A percentile compares a stretch with the other conserved stretches of the same genome.
These are phyloP conservation scores for Osmanthus fragrans DNA, from an alignment of 257 asterid species.

Conservation along the genomic window DNA sequence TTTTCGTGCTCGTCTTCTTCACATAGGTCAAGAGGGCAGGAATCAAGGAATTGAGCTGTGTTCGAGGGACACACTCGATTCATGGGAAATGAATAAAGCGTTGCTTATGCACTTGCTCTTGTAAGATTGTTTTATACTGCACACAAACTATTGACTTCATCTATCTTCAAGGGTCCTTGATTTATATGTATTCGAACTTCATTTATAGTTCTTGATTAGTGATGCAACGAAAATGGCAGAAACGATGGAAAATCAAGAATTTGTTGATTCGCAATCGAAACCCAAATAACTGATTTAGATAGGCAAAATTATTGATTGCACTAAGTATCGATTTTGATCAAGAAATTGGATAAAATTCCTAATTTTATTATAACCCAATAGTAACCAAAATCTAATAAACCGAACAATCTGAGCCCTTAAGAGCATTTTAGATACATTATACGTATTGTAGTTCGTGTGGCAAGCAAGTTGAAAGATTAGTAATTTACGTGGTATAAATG, in stretches of 20 bases:
- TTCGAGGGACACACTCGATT: slow-evolving; percentile 10
- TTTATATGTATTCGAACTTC: background rate
- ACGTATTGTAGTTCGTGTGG: no score
- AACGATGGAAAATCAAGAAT: background rate
- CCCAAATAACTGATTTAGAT: background rate
- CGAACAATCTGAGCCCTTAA: no score
- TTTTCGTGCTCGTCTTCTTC: slow-evolving; percentile 85
- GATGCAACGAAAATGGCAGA: background rate
- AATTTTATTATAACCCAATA: no score
- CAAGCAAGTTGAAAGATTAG: no score
- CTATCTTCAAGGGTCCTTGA: background rate
- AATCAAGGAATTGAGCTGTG: slow-evolving; percentile 1
- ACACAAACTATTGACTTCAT: background rate
- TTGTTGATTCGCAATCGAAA: background rate
- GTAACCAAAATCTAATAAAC: no score
- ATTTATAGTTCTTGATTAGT: background rate
- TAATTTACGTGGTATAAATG: no score
- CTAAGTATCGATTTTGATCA: no score
- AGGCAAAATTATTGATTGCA: background rate
- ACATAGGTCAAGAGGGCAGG: slow-evolving; percentile 36
- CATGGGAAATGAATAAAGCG: slow-evolving; percentile 13
- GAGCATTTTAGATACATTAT: no score
- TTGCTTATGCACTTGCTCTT: slow-evolving; percentile 16
- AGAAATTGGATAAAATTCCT: no score
- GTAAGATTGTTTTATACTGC: background rate